Conservation (phyloP, 768 basidiomycete species). For the Psilocybe subaeruginosa region DNA sequence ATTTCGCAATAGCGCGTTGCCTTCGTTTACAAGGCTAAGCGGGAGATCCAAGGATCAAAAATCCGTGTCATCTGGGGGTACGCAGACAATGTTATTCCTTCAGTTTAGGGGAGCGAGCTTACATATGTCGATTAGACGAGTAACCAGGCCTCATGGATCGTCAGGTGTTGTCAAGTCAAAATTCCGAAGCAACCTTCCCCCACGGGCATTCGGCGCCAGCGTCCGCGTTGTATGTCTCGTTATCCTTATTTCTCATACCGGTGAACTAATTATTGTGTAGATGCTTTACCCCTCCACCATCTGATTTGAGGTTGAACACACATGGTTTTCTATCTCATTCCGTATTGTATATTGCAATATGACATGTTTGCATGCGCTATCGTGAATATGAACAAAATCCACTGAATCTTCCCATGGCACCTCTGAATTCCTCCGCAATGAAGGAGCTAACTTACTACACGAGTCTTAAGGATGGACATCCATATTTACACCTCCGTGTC, state of each 20-base stretch:
- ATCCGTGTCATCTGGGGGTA: constrained; percentile 99
- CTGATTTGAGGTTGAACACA: constrained; percentile 45
- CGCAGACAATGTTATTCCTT: constrained; percentile 29
- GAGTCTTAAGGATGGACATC: not conserved
- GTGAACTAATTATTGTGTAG: constrained; percentile 36
- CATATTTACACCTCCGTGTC: not conserved
- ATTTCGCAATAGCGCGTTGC: constrained; percentile 75
- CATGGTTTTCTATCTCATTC: constrained; percentile 35
- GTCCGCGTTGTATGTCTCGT: constrained; percentile 79
- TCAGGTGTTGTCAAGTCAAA: constrained; percentile 97
- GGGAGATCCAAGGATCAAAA: constrained; percentile 92
- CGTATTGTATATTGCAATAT: constrained; percentile 50
- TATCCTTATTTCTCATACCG: not conserved
- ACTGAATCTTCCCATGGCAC: not conserved
- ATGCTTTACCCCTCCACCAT: constrained; percentile 94
- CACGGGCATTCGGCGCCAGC: constrained; percentile 90
- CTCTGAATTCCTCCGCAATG: not conserved
- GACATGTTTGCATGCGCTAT: constrained; percentile 42
- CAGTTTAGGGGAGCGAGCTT: not conserved
- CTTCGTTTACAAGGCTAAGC: constrained; percentile 97
- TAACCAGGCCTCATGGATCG: constrained; percentile 92
- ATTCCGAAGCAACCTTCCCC: constrained; percentile 94
- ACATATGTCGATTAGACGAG: constrained; percentile 55
- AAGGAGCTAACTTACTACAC: too few relatives aligned
- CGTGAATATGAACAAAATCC: constrained; percentile 25